phyloP scores from a whole-genome alignment of 371 early-diverging fungal genomes.

The Circinella minor region DNA sequence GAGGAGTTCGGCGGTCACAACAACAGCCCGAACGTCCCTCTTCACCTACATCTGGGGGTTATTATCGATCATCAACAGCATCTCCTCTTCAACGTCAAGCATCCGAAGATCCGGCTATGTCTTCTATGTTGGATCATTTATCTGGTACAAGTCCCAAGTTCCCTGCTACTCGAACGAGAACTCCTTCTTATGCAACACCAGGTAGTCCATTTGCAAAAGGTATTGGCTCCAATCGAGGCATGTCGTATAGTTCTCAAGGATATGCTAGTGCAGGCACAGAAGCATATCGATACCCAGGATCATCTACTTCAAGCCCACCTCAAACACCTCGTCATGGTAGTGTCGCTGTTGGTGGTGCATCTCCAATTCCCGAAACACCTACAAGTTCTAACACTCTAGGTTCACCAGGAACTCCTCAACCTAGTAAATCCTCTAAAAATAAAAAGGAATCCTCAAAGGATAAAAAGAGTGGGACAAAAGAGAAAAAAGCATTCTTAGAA shows the following conservation, averaged over 20 bases:
- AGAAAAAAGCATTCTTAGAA: conserved; percentile 44
- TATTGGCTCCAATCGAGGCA: neutral
- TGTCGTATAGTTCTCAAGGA: conserved; percentile 4
- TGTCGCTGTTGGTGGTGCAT: neutral
- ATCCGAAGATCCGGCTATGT: neutral
- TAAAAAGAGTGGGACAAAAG: conserved; percentile 23
- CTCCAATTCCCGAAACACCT: conserved; percentile 9
- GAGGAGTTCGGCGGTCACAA: neutral
- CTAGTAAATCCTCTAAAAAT: conserved; percentile 7
- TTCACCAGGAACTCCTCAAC: conserved; percentile 7
- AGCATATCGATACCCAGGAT: conserved; percentile 6
- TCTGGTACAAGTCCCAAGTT: neutral
- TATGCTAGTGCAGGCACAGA: conserved; percentile 1
- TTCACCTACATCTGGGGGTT: neutral
- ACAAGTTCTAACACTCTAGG: neutral
- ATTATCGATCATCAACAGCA: neutral
- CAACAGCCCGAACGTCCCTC: neutral
- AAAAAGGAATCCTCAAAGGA: conserved; percentile 31
- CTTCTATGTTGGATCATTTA: conserved; percentile 12
- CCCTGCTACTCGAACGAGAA: conserved; percentile 2
- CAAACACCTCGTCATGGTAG: conserved; percentile 16
- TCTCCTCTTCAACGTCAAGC: conserved; percentile 1
- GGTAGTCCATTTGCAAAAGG: conserved; percentile 1
- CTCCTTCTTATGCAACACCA: conserved; percentile 9
- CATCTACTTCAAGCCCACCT: conserved; percentile 7